Conservation (phyloP, 164 flowering plant genomes). For the Umbellularia californica region DNA sequence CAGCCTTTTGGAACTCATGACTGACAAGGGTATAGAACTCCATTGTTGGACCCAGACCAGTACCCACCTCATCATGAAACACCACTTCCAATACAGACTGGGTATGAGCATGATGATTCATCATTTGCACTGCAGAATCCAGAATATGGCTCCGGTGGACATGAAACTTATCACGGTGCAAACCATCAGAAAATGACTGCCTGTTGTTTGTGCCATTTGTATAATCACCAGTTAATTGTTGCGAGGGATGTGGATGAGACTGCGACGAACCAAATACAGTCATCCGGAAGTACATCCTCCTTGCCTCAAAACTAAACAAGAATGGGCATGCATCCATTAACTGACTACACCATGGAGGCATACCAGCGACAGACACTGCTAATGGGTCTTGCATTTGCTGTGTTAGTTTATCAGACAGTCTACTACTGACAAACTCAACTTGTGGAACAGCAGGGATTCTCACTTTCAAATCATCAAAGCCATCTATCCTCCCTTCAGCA, state of each 20-base stretch:
- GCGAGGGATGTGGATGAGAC: conserved; percentile 19
- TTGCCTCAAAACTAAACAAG: conserved; percentile 76
- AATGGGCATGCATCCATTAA: conserved; percentile 70
- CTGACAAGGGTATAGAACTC: conserved; percentile 92
- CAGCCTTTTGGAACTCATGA: conserved; percentile 75
- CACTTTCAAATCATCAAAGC: conserved; percentile 42
- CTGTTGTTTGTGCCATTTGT: conserved; percentile 36
- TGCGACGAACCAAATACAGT: conserved; percentile 42
- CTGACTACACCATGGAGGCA: conserved; percentile 85
- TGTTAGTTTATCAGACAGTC: conserved; percentile 79
- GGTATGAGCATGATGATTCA: conserved; percentile 46
- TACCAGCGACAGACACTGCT: conserved; percentile 50
- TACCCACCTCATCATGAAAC: conserved; percentile 82
- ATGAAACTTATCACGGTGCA: conserved; percentile 63
- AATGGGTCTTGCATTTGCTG: conserved; percentile 82
- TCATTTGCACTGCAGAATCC: conserved; percentile 72
- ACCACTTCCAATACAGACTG: conserved; percentile 67
- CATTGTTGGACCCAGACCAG: conserved; percentile 96
- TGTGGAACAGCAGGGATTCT: conserved; percentile 36
- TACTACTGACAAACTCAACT: conserved; percentile 66
- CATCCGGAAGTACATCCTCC: conserved; percentile 65
- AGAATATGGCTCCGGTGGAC: conserved; percentile 53
- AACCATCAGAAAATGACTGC: conserved; percentile 22
- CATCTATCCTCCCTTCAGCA: conserved; percentile 50
- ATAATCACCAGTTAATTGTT: conserved; percentile 18